phyloP scores from a whole-genome alignment of 1,284 basidiomycete species.

The Sphagnurus paluster region DNA sequence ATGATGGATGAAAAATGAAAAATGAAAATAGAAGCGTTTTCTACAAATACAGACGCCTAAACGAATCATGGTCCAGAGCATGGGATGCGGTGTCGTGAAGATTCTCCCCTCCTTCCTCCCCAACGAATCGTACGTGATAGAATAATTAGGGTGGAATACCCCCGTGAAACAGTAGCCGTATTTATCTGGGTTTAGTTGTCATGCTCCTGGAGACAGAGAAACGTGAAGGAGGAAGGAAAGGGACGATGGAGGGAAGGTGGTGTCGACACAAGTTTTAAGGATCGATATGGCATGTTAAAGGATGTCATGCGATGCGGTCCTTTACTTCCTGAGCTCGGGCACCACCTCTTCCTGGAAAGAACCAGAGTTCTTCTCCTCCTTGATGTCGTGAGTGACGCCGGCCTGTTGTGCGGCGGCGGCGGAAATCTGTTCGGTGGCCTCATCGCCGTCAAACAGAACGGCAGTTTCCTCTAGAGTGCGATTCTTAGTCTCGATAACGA shows the following conservation, averaged over 20 bases:
- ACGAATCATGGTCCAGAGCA: neutral
- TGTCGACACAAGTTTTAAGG: too few relatives aligned
- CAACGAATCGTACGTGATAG: neutral
- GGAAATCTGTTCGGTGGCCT: constrained; percentile 44
- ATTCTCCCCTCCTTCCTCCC: neutral
- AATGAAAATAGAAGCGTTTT: neutral
- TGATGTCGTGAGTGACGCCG: constrained; percentile 22
- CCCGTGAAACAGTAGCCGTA: constrained; percentile 7
- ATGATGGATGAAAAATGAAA: too few relatives aligned
- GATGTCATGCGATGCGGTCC: too few relatives aligned
- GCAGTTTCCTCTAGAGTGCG: constrained; percentile 75
- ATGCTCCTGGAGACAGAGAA: constrained; percentile 1
- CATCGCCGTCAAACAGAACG: constrained; percentile 69
- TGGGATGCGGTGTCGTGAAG: neutral
- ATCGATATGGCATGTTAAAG: neutral
- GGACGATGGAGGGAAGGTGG: too few relatives aligned
- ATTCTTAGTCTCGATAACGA: constrained; percentile 70
- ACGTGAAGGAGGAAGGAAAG: neutral
- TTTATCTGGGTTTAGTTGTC: constrained; percentile 7
- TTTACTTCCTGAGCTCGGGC: constrained; percentile 17
- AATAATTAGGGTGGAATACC: neutral
- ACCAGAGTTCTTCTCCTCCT: constrained; percentile 25
- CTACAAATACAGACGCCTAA: neutral
- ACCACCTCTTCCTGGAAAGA: constrained; percentile 29
- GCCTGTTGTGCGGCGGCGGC: constrained; percentile 22